A percentile compares a stretch with the other conserved stretches of the same genome.
These are phyloP conservation scores for Rhizopogon rudus DNA, from an alignment of 768 basidiomycete genomes.

Conservation along the genomic window DNA sequence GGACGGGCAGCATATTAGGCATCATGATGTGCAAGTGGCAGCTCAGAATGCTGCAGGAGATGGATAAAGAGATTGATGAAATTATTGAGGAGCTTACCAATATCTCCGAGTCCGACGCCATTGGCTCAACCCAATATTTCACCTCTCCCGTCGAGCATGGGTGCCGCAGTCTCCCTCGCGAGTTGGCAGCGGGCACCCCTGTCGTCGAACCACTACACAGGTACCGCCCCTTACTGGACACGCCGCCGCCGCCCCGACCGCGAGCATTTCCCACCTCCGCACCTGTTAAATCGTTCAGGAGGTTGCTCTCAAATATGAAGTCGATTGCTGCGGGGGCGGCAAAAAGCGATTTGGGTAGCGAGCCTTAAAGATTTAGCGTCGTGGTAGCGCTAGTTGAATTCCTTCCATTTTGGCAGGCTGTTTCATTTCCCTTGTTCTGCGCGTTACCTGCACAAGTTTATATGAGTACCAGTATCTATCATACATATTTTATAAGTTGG, in stretches of 20 bases:
- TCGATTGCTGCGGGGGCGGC: too few relatives aligned
- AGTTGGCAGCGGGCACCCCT: not conserved
- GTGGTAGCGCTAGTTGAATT: too few relatives aligned
- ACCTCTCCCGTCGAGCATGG: conserved; percentile 24
- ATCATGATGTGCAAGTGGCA: too few relatives aligned
- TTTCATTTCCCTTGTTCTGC: not conserved
- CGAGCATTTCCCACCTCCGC: conserved; percentile 2
- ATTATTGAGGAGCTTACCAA: conserved; percentile 11
- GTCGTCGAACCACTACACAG: not conserved
- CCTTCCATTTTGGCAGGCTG: not conserved
- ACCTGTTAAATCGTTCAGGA: conserved; percentile 22
- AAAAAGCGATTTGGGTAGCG: not conserved
- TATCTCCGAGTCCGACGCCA: not conserved
- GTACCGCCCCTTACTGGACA: conserved; percentile 14
- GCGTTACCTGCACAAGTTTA: too few relatives aligned
- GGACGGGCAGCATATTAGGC: too few relatives aligned
- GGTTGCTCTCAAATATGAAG: conserved; percentile 14
- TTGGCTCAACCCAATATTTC: conserved; percentile 14
- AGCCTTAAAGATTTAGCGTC: too few relatives aligned
- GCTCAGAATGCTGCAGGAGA: too few relatives aligned
- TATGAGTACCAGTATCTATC: too few relatives aligned
- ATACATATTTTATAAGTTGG: too few relatives aligned
- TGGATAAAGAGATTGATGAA: too few relatives aligned
- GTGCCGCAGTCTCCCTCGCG: conserved; percentile 22
- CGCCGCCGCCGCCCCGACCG: conserved; percentile 9